Evolutionary conservation across 305 asterid genomes (phyloP).

Genomic region (Plantago lanceolata): DNA sequence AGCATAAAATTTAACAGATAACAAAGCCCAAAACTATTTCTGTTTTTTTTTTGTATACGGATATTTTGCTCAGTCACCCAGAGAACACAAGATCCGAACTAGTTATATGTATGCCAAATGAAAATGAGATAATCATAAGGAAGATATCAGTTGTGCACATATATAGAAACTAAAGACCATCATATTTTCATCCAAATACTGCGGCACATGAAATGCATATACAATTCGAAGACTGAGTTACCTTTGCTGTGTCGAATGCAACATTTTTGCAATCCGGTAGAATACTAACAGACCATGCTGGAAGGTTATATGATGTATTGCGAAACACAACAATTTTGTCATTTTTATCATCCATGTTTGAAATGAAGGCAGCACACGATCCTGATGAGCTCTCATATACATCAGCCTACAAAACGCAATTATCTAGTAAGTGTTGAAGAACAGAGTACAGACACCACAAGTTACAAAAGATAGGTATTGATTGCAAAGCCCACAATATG

Average conservation of each 20-base stretch:
- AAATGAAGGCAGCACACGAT: slow-evolving; percentile 71
- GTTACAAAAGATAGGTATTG: neutral
- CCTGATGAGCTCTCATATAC: slow-evolving; percentile 66
- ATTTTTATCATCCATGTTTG: slow-evolving; percentile 73
- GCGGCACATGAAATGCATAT: slow-evolving; percentile 4
- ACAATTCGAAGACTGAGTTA: slow-evolving; percentile 27
- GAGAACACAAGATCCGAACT: slow-evolving; percentile 12
- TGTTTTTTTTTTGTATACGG: slow-evolving; percentile 3
- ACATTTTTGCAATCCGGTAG: slow-evolving; percentile 82
- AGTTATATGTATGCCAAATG: no score
- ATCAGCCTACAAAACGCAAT: slow-evolving; percentile 55
- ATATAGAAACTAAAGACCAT: no score
- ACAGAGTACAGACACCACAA: neutral
- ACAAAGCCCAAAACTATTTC: neutral
- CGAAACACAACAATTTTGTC: slow-evolving; percentile 58
- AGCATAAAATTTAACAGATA: neutral
- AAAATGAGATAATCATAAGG: no score
- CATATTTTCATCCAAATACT: slow-evolving; percentile 16
- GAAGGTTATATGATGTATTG: slow-evolving; percentile 56
- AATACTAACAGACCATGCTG: slow-evolving; percentile 96
- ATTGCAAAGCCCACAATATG: neutral
- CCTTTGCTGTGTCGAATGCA: slow-evolving; percentile 87
- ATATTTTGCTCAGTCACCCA: no score
- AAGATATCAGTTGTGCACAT: no score
- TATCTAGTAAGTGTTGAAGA: slow-evolving; percentile 25